Conservation (phyloP, 2,329 filamentous ascomycete genomes). For the Karstenula rhodostoma region DNA sequence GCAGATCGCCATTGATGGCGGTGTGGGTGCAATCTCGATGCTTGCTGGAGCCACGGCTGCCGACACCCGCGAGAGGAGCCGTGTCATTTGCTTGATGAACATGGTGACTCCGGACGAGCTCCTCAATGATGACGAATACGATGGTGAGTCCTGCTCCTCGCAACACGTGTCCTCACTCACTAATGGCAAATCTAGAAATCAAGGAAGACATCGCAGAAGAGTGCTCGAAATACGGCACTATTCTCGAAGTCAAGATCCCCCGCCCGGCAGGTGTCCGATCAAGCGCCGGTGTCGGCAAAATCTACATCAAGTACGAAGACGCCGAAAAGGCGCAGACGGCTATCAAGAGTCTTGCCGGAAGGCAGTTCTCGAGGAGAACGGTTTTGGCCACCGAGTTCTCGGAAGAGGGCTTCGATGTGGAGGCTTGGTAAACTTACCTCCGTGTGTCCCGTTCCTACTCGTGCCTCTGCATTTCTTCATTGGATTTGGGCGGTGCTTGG, state of each 20-base stretch:
- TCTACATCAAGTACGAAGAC: conserved; percentile 91
- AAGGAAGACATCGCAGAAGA: conserved; percentile 93
- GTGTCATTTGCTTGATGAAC: conserved; percentile 92
- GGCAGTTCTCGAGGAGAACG: conserved; percentile 95
- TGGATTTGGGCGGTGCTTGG: conserved; percentile 5
- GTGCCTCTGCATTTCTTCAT: conserved; percentile 7
- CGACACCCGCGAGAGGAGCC: conserved; percentile 75
- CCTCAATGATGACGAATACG: conserved; percentile 92
- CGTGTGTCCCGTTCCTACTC: conserved; percentile 33
- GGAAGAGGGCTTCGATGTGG: conserved; percentile 96
- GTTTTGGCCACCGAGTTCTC: conserved; percentile 97
- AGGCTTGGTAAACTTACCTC: conserved; percentile 70
- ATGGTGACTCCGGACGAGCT: conserved; percentile 98
- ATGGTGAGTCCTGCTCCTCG: conserved; percentile 67
- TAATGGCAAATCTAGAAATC: conserved; percentile 75
- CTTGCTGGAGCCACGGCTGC: conserved; percentile 87
- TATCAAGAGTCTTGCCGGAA: conserved; percentile 85
- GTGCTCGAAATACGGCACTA: conserved; percentile 86
- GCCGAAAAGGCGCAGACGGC: conserved; percentile 82
- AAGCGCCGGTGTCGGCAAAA: conserved; percentile 92
- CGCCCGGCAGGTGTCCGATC: conserved; percentile 84
- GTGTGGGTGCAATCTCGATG: conserved; percentile 97
- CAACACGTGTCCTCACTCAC: neutral
- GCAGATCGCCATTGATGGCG: conserved; percentile 89
- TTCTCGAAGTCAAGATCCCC: conserved; percentile 91